Percentiles rank a stretch among this genome's conserved stretches.
Evolutionary conservation across 164 flowering plant genomes (phyloP).

Genomic region (Litsea cubeba): DNA sequence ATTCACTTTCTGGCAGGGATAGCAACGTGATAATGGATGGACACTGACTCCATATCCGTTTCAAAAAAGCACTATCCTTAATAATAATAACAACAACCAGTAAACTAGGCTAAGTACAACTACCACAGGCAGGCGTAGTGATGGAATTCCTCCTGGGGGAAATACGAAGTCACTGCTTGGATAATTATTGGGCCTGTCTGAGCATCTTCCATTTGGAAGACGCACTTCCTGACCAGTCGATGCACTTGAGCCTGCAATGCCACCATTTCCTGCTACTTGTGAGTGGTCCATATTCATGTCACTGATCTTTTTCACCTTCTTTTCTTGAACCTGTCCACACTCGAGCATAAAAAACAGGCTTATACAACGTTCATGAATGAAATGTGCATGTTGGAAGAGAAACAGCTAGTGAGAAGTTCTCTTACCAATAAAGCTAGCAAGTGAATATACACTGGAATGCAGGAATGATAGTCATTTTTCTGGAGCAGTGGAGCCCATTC

Average conservation of each 20-base stretch:
- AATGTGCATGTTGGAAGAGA: background rate
- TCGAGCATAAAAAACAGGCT: constrained; percentile 12
- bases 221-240: constrained; percentile 36
- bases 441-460: too few relatives aligned
- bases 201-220: constrained; percentile 69
- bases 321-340: constrained; percentile 84
- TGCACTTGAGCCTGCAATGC: constrained; percentile 58
- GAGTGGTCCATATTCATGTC: constrained; percentile 82
- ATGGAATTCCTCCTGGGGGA: constrained; percentile 75
- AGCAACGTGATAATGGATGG: background rate
- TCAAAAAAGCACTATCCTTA: background rate
- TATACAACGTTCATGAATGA: background rate
- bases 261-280: constrained; percentile 67
- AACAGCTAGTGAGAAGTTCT: background rate
- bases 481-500: too few relatives aligned
- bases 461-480: too few relatives aligned
- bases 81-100: background rate
- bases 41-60: background rate
- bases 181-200: constrained; percentile 39
- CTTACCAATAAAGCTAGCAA: too few relatives aligned
- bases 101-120: constrained; percentile 42
- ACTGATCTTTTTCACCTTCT: constrained; percentile 83
- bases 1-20: background rate
- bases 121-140: constrained; percentile 93
- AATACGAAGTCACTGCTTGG: constrained; percentile 57